Conservation (phyloP, 495 filamentous ascomycete genomes). For the Penicillium waksmanii region DNA sequence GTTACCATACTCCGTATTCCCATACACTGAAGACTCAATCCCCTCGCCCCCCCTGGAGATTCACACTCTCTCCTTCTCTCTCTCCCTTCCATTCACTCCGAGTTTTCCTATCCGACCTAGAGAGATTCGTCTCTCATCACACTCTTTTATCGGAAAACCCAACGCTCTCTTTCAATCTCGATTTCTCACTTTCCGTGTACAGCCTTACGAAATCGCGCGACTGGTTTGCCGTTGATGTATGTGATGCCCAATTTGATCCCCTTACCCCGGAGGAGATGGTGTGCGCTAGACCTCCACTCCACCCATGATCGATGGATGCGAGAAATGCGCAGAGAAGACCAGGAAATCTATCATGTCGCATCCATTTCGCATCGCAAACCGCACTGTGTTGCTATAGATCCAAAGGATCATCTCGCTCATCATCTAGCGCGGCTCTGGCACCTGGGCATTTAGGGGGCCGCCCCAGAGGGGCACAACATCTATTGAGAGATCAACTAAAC, state of each 20-base stretch:
- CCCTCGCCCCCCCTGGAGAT: slow-evolving; percentile 15
- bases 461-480: neutral
- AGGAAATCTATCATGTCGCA: neutral
- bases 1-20: slow-evolving; percentile 11
- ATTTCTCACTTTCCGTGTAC: slow-evolving; percentile 35
- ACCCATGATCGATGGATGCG: neutral
- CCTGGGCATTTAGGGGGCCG: neutral
- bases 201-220: slow-evolving; percentile 37
- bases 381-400: neutral
- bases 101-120: slow-evolving; percentile 49
- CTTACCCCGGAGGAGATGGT: neutral
- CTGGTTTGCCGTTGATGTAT: slow-evolving; percentile 43
- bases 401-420: neutral
- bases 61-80: slow-evolving; percentile 27
- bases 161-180: slow-evolving; percentile 33
- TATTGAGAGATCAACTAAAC: neutral
- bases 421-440: slow-evolving; percentile 1
- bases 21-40: neutral
- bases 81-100: slow-evolving; percentile 22
- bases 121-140: slow-evolving; percentile 51
- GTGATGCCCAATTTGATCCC: slow-evolving; percentile 15
- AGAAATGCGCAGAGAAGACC: neutral
- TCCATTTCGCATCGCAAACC: neutral
- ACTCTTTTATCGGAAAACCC: slow-evolving; percentile 44
- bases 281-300: neutral